Percentiles rank a stretch among this genome's conserved stretches.
Conservation (phyloP, 208 protist genomes). For the Wallacemonas rigidus region DNA sequence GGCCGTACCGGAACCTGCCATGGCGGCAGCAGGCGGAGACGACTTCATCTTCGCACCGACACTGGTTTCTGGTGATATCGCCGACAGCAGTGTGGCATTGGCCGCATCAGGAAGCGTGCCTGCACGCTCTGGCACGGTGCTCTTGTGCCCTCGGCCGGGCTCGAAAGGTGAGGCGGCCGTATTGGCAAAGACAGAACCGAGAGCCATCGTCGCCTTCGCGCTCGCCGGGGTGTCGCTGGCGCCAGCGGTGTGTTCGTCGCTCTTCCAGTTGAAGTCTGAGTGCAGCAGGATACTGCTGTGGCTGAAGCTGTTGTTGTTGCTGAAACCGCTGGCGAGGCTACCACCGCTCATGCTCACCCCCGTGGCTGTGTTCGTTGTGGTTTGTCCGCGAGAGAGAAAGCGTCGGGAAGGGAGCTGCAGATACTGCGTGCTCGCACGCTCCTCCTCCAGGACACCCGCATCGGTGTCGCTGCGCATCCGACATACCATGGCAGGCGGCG, state of each 20-base stretch:
- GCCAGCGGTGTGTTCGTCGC: neutral
- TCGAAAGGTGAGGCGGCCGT: too few species aligned
- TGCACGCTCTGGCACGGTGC: neutral
- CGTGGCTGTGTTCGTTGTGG: neutral
- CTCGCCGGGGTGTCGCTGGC: neutral
- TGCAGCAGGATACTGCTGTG: conserved; percentile 6
- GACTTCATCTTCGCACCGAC: too few species aligned
- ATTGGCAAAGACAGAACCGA: too few species aligned
- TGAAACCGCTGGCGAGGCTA: neutral
- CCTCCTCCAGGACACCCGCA: neutral
- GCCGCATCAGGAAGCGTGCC: neutral
- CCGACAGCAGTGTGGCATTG: neutral
- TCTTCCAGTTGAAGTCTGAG: neutral
- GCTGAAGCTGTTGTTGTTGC: neutral
- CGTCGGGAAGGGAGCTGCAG: neutral
- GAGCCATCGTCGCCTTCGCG: neutral
- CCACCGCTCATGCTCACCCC: neutral
- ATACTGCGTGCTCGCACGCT: neutral
- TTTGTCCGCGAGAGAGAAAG: neutral
- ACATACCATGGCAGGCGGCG: neutral
- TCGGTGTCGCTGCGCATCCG: neutral
- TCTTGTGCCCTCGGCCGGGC: too few species aligned
- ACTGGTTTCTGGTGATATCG: neutral
- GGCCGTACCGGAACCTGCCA: too few species aligned
- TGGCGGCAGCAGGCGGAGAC: too few species aligned